Conservation (phyloP, 202 grass and related monocot genomes). For the Musa balbisiana region DNA sequence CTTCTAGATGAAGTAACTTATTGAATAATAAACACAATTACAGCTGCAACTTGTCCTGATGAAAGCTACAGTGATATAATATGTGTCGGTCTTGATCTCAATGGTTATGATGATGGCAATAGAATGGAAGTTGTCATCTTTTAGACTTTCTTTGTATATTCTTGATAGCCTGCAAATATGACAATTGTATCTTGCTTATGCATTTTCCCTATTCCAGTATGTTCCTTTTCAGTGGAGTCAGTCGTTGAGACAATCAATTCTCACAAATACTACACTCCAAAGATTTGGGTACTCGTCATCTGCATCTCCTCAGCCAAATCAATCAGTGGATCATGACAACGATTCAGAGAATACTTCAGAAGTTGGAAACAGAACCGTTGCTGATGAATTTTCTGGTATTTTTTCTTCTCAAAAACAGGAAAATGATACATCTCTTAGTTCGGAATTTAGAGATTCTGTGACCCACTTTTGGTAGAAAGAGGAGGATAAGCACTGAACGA, state of each 20-base stretch:
- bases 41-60: too few species aligned
- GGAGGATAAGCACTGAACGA: slow-evolving; percentile 28
- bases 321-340: slow-evolving; percentile 27
- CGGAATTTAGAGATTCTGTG: neutral
- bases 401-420: slow-evolving; percentile 28
- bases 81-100: too few species aligned
- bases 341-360: slow-evolving; percentile 1
- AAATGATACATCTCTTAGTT: slow-evolving; percentile 14
- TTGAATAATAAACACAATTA: too few species aligned
- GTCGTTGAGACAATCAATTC: slow-evolving; percentile 32
- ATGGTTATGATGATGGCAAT: too few species aligned
- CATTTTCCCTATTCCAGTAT: neutral
- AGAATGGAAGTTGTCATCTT: too few species aligned
- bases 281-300: slow-evolving; percentile 51
- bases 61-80: too few species aligned
- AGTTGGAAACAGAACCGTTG: neutral
- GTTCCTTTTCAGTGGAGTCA: slow-evolving; percentile 5
- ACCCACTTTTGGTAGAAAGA: slow-evolving; percentile 12
- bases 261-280: slow-evolving; percentile 30
- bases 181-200: neutral
- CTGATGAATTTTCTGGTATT: slow-evolving; percentile 20
- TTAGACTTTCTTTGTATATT: too few species aligned
- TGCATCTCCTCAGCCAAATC: slow-evolving; percentile 26
- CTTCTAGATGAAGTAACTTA: too few species aligned
- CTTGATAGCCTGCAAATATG: too few species aligned